Percentiles rank a stretch among this genome's conserved stretches.
phyloP scores from a whole-genome alignment of 768 basidiomycete genomes.

The Kwoniella sp. region DNA sequence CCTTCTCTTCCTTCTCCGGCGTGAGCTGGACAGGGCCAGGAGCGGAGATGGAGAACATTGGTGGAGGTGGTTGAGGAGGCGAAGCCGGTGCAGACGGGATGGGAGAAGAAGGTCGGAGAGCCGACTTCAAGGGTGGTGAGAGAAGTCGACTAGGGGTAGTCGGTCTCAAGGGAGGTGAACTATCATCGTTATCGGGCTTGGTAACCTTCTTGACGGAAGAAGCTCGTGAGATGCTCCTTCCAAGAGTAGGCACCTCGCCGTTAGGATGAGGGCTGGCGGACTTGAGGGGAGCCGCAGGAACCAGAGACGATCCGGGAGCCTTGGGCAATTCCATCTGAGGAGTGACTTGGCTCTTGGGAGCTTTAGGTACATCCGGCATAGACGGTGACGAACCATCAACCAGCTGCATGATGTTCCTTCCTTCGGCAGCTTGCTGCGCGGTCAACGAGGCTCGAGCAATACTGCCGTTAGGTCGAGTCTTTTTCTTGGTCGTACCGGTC shows the following conservation, averaged over 20 bases:
- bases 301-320: conserved; percentile 47
- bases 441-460: conserved; percentile 30
- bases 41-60: conserved; percentile 48
- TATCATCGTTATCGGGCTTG: not conserved
- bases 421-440: conserved; percentile 31
- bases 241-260: conserved; percentile 20
- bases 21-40: conserved; percentile 49
- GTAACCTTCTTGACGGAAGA: conserved; percentile 22
- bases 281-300: conserved; percentile 24
- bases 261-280: conserved; percentile 19
- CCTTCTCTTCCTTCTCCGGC: conserved; percentile 25
- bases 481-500: conserved; percentile 35
- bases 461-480: conserved; percentile 34
- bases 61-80: conserved; percentile 31
- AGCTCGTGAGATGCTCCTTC: conserved; percentile 28
- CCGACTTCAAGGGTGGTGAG: conserved; percentile 52
- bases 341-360: conserved; percentile 50
- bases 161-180: conserved; percentile 16
- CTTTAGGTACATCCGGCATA: conserved; percentile 55
- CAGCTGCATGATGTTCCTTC: conserved; percentile 46
- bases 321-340: conserved; percentile 49
- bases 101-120: conserved; percentile 48
- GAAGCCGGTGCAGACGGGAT: conserved; percentile 20
- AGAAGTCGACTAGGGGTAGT: conserved; percentile 42
- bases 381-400: conserved; percentile 36